Evolutionary conservation across 345 rosid species (phyloP).

Genomic region (Linum usitatissimum): DNA sequence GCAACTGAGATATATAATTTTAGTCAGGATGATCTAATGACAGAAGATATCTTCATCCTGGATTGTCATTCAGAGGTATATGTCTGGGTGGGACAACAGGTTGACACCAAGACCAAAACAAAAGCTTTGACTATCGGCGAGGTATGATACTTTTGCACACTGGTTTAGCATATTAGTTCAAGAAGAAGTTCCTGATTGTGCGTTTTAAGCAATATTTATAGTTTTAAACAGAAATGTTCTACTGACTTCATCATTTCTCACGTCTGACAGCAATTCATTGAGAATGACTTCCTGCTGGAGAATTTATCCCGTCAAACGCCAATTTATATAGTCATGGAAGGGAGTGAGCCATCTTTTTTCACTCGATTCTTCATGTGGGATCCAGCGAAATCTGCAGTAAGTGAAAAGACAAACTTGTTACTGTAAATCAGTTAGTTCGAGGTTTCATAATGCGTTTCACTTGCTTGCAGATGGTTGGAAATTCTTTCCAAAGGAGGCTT

Average conservation of each 20-base stretch:
- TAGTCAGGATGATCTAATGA: constrained; percentile 94
- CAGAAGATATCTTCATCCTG: constrained; percentile 91
- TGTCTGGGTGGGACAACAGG: constrained; percentile 95
- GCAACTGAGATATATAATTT: constrained; percentile 82
- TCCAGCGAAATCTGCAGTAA: constrained; percentile 67
- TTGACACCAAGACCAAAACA: constrained; percentile 58
- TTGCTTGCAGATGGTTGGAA: constrained; percentile 75
- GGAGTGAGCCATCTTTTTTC: constrained; percentile 89
- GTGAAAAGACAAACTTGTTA: constrained; percentile 15
- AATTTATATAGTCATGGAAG: constrained; percentile 63
- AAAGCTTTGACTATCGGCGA: constrained; percentile 70
- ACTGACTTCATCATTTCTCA: constrained; percentile 1
- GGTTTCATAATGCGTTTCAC: not conserved
- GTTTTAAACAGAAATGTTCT: not conserved
- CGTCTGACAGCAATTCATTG: constrained; percentile 61
- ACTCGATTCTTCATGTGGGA: constrained; percentile 95
- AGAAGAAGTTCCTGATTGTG: not conserved
- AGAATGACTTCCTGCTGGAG: constrained; percentile 65
- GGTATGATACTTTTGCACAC: constrained; percentile 33
- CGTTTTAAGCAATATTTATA: not conserved
- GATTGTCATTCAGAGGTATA: constrained; percentile 77
- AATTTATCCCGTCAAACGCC: constrained; percentile 63
- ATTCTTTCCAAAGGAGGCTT: constrained; percentile 90
- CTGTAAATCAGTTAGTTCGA: constrained; percentile 5
- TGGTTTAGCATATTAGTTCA: not conserved